phyloP scores from a whole-genome alignment of 331 rosid genomes.

The Spiraea crenata region DNA sequence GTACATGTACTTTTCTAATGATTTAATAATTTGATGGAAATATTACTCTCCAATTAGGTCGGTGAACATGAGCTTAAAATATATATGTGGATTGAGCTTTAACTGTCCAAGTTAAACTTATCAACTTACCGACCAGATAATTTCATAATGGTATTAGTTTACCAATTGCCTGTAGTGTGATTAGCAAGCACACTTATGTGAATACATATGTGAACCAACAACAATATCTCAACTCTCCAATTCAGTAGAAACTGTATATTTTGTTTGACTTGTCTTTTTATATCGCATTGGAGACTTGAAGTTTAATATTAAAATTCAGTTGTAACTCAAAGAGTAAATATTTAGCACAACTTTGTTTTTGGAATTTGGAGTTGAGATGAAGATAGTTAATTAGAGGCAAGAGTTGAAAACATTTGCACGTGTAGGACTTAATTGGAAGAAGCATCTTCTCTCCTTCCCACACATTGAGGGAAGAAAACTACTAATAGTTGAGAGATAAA shows the following conservation, averaged over 20 bases:
- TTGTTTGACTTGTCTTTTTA: too few relatives aligned
- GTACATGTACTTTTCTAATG: background rate
- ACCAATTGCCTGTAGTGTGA: conserved; percentile 16
- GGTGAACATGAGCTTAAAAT: conserved; percentile 2
- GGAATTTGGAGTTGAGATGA: background rate
- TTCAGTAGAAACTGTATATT: too few relatives aligned
- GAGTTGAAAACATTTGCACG: conserved; percentile 39
- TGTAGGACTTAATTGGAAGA: conserved; percentile 26
- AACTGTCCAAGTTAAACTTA: conserved; percentile 20
- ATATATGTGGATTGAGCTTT: background rate
- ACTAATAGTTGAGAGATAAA: conserved; percentile 24
- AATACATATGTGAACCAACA: background rate
- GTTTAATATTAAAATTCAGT: too few relatives aligned
- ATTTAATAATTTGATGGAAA: background rate
- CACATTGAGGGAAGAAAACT: conserved; percentile 48
- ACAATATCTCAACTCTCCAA: too few relatives aligned
- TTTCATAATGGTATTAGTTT: background rate
- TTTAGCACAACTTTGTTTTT: too few relatives aligned
- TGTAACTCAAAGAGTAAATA: too few relatives aligned
- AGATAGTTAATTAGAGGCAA: background rate
- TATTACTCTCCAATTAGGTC: conserved; percentile 11
- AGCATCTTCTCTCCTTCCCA: conserved; percentile 48
- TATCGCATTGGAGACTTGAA: too few relatives aligned
- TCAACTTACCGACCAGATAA: conserved; percentile 14
- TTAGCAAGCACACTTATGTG: conserved; percentile 20